Base-by-base conservation (phyloP, 495 filamentous ascomycete genomes). In the Penicillium herquei region DNA sequence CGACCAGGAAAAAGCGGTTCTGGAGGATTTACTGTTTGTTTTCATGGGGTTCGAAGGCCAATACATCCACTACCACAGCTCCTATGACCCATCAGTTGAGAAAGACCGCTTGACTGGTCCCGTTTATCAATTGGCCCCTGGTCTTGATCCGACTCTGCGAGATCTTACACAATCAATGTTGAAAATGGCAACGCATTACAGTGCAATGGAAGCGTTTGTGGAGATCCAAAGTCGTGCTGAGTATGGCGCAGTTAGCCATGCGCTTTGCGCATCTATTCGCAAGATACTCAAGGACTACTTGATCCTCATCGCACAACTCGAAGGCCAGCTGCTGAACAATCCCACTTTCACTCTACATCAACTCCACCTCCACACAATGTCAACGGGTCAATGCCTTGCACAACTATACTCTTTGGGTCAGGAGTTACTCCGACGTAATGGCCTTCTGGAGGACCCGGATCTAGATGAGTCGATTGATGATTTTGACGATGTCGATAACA, bases 31-130 rank as follows among this genome's bases (percentile, higher is more conserved):
- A 17, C 69, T 97, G 34, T 97, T 91, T 68, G 91, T 95, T 3
- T 93, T 97, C 59, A 97, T 98, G 93, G 94, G 94, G n/a, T 95
- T 90, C 57, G 94, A 98, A 72, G 94, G 94, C 30, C 91, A 96
- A 69, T 97, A 97, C 69, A 89, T 98, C 59, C 90, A 92, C 55
- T 98, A 91, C 61, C 78, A 79, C 37, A 84, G 84, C 52, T 81
- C 83, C 3, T 97, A 96, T 70, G 87, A 96, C 55, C 91, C 94
- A 0, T 70, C 80, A 6, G 80, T 84, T 11, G 94, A 98, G 69
- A 92, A 91, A 56, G 90, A 94, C 67, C 85, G 92, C 14, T 74
- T 98, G 49, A 78, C 83, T 1, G 94, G 95, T 0, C 93, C 94
- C 3, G 68, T 72, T 8, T 98, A 89, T 73, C 85, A 84, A 55